Evolutionary conservation across 768 basidiomycete genomes (phyloP), one percentile per base, ranked within the genome.

Genomic region (Mycena polygramma): DNA sequence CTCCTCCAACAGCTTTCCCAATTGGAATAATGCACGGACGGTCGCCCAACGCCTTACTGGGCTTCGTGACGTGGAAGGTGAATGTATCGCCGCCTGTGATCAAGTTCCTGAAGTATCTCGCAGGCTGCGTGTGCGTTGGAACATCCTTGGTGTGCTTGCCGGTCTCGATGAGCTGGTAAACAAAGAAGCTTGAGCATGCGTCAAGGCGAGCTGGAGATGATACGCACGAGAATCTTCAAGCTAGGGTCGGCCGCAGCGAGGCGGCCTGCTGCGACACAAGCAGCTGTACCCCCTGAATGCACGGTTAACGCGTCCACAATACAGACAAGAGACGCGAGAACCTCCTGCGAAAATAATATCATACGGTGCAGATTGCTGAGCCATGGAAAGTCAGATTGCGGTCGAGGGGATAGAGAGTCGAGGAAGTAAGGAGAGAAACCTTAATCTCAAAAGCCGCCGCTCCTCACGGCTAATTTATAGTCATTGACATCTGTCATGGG

Each of bases 1-100:
- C 91, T 7, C 91, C 91, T 5, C 91, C 91, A 7, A 93, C 73
- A 49, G 84, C 85, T 61, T 86, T 82, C 0, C 87, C 90, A 35
- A 80, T 75, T 0, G 83, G 81, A 7, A 89, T 82, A 45, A 87
- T 55, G 6, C 80, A 74, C 7, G 79, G 73, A 5, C 91, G 89
- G 7, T 85, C 87, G 19, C 75, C 81, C 37, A 83, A 63, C 8
- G 81, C 77, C 45, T 85, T 78, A 63, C 83, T 86, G 0, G 81
- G 79, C 71, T 85, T 86, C 7, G 84, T 81, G 26, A 79, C 79
- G 66, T 90, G 81, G 67, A 82, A 80, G 3, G 83, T 84, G 63
- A 91, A 79, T 0, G 86, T 86, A 35, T 81, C 82, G 46, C 81
- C 81, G 2, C 73, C 78, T 1, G 81, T 49, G 19, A 36, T 8